Percentiles rank a stretch among this genome's conserved stretches.
Conservation (phyloP, 1,284 basidiomycete species). For the Cerioporus squamosus region DNA sequence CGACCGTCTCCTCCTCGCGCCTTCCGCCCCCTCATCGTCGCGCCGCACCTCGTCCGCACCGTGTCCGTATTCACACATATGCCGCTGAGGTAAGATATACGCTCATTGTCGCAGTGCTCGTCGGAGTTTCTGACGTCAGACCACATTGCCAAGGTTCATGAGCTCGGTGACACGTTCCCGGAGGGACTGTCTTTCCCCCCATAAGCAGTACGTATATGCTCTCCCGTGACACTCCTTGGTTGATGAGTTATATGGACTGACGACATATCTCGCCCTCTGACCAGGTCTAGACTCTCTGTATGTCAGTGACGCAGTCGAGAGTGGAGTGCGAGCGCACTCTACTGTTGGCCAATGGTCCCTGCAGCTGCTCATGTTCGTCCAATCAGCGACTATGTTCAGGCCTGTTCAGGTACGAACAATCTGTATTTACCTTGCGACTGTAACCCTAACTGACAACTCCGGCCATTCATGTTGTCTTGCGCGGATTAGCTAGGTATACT, state of each 20-base stretch:
- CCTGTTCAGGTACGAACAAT: background rate
- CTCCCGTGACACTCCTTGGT: background rate
- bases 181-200: background rate
- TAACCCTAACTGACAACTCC: background rate
- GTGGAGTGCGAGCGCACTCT: background rate
- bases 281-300: background rate
- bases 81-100: no score
- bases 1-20: no score
- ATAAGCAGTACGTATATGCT: background rate
- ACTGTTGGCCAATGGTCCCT: background rate
- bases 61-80: no score
- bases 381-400: background rate
- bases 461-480: background rate
- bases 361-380: background rate
- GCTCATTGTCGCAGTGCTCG: no score
- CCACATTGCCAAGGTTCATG: no score
- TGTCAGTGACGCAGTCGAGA: background rate
- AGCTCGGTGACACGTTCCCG: no score
- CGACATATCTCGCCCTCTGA: background rate
- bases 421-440: background rate
- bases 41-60: no score
- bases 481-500: no score
- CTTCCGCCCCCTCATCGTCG: no score
- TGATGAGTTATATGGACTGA: background rate
- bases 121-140: no score